Evolutionary conservation across 1,139 yeast species (phyloP), one percentile per base, ranked within the genome.

Genomic region (Yamadazyma membranifaciens): DNA sequence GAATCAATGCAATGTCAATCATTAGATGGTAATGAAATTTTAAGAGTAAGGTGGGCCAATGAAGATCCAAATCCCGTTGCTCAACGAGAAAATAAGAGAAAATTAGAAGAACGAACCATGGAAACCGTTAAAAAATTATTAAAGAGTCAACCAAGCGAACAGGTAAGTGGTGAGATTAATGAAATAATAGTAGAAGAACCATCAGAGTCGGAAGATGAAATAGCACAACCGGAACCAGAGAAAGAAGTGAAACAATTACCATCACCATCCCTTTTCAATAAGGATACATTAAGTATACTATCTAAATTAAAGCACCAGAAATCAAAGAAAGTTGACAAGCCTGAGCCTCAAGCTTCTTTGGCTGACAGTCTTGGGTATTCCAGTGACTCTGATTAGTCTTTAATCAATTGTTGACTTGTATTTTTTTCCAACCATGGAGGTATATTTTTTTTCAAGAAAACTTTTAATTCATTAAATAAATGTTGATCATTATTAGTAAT

Each of bases 1-100:
- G 98, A 89, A 57, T 95, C 95, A 2, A 86, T 89, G 95, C 78
- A 83, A 34, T 81, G 82, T 41, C 98, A 92, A 57, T 74, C 87
- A 5, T 61, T 91, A 24, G 68, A 66, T 17, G 81, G 75, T 9
- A 73, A 78, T 37, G 95, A 87, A 45, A 72, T 86, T 0, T 57
- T 91, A 39, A 75, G 73, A 47, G 78, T 91, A 2, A 74, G 89
- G 46, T 92, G 98, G 98, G 96, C 98, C 0, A 81, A 79, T 43
- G 92, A 84, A 41, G 96, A 87, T 57, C 95, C 95, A 0, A 84
- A 83, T 52, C 94, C 94, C 0, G 68, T 65, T 3, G 85, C 92
- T 0, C 75, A 76, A 49, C 65, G 65, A 36, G 65, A 80, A 41
- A 79, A 77, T 43, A 65, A 75, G 53, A 60, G 69, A 33, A 53